These are phyloP conservation scores for Beauveria caledonica DNA, from an alignment of 2,329 filamentous ascomycete species.

Conservation along the genomic window DNA sequence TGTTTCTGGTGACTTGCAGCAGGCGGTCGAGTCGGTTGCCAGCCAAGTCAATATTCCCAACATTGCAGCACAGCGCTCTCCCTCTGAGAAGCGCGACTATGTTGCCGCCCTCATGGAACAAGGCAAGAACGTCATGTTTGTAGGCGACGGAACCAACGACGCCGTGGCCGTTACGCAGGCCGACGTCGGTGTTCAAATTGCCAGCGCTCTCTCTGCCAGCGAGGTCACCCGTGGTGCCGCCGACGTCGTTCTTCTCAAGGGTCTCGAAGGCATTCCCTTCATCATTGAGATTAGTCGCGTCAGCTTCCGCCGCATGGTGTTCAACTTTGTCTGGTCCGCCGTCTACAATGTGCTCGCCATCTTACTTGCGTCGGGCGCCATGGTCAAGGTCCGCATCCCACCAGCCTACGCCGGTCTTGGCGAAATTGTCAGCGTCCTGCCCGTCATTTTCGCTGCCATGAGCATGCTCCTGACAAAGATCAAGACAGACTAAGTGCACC, in stretches of 20 bases:
- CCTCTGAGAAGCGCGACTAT: constrained; percentile 47
- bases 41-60: constrained; percentile 31
- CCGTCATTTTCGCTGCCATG: constrained; percentile 40
- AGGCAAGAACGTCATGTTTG: constrained; percentile 41
- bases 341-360: constrained; percentile 57
- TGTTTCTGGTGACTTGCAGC: constrained; percentile 47
- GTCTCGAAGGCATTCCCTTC: constrained; percentile 41
- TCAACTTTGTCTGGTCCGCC: constrained; percentile 56
- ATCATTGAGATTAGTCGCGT: constrained; percentile 39
- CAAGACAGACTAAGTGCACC: constrained; percentile 3
- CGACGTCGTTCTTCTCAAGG: constrained; percentile 48
- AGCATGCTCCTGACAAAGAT: constrained; percentile 22
- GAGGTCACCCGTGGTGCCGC: constrained; percentile 49
- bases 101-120: constrained; percentile 30
- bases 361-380: constrained; percentile 49
- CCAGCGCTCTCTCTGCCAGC: constrained; percentile 31
- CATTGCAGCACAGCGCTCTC: constrained; percentile 37
- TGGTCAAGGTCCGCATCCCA: constrained; percentile 44
- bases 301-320: constrained; percentile 35
- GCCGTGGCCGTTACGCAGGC: constrained; percentile 53
- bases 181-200: constrained; percentile 51
- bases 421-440: constrained; percentile 56
- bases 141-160: constrained; percentile 58
- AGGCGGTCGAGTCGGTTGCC: constrained; percentile 41
- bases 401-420: constrained; percentile 48